Conservation (phyloP, 192 early-diverging fungal species). For the Coemansia sp. region DNA sequence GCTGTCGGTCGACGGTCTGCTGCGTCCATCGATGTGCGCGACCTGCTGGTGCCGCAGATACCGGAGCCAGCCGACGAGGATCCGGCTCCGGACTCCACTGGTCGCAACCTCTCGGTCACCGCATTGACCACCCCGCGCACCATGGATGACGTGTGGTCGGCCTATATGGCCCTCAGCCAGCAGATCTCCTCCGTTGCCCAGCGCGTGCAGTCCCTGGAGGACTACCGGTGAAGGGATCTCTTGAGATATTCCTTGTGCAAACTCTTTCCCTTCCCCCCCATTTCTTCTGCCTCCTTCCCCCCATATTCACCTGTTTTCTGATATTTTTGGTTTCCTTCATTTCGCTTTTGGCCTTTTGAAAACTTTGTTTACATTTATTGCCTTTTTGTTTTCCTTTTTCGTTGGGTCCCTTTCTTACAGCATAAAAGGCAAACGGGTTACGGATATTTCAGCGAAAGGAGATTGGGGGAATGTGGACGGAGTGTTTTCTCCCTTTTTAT, state of each 20-base stretch:
- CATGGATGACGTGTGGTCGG: conserved; percentile 43
- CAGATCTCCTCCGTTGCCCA: conserved; percentile 32
- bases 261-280: background rate
- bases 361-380: too few relatives aligned
- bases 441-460: too few relatives aligned
- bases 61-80: conserved; percentile 13
- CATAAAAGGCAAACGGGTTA: too few relatives aligned
- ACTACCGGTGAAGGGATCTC: too few relatives aligned
- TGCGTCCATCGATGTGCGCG: conserved; percentile 7
- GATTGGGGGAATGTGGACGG: too few relatives aligned
- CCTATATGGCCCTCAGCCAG: conserved; percentile 39
- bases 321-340: too few relatives aligned
- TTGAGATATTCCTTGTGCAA: background rate
- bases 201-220: conserved; percentile 31
- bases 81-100: background rate
- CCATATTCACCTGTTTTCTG: too few relatives aligned
- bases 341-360: too few relatives aligned
- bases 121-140: conserved; percentile 37
- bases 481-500: too few relatives aligned
- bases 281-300: too few relatives aligned
- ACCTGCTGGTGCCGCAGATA: background rate
- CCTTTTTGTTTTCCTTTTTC: too few relatives aligned
- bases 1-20: background rate
- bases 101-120: conserved; percentile 19
- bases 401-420: too few relatives aligned